phyloP scores from a whole-genome alignment of 108 stramenopile species.

The Cyclotella atomus region DNA sequence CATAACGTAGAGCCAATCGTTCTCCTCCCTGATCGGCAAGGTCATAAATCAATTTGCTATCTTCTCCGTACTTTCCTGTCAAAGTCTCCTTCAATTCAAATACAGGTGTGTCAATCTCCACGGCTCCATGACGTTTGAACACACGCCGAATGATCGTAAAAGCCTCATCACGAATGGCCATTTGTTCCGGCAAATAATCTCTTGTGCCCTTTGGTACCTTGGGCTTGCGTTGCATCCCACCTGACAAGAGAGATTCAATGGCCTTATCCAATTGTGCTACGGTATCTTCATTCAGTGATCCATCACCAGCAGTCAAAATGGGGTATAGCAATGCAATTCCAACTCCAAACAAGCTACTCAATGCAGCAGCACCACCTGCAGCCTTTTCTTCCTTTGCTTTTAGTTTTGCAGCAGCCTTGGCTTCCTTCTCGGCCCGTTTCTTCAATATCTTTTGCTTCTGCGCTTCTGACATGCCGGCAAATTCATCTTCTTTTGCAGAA shows the following conservation, averaged over 20 bases:
- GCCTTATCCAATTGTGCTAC: constrained; percentile 39
- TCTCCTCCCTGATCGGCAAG: constrained; percentile 93
- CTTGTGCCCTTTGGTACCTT: constrained; percentile 87
- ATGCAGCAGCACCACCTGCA: constrained; percentile 52
- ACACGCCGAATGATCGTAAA: constrained; percentile 85
- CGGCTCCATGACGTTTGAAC: constrained; percentile 92
- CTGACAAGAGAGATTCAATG: constrained; percentile 43
- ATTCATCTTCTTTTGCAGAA: constrained; percentile 43
- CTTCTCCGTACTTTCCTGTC: constrained; percentile 95
- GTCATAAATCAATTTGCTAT: constrained; percentile 91
- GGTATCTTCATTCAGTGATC: constrained; percentile 22
- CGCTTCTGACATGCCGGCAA: constrained; percentile 64
- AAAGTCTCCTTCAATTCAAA: constrained; percentile 91
- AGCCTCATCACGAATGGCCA: constrained; percentile 87
- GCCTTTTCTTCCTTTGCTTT: constrained; percentile 73
- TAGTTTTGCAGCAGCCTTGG: constrained; percentile 77
- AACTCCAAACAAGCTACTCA: constrained; percentile 59
- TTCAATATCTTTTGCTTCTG: constrained; percentile 75
- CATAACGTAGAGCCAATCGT: constrained; percentile 80
- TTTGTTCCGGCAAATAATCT: constrained; percentile 85
- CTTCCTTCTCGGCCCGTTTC: constrained; percentile 84
- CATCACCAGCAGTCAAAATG: constrained; percentile 17
- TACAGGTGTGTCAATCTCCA: constrained; percentile 94
- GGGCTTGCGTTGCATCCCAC: constrained; percentile 71
- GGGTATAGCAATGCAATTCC: constrained; percentile 52